Evolutionary conservation across 2,329 filamentous ascomycete species (phyloP), one percentile per base, ranked within the genome.

Genomic region (Dothiorella sarmentorum): DNA sequence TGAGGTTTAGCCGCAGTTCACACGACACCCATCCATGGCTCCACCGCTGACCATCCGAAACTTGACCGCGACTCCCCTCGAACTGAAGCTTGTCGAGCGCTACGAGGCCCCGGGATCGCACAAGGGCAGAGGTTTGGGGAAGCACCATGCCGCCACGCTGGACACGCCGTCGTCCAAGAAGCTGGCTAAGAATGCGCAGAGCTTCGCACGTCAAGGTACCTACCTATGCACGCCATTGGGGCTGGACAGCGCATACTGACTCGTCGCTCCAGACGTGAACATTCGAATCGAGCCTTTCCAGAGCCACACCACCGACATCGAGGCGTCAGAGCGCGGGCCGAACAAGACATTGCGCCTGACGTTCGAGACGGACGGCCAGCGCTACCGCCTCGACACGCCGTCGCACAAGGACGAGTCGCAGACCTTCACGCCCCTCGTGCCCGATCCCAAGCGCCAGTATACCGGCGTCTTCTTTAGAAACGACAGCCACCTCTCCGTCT

Each of bases 341-440:
- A 82, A 81, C 53, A 88, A 93, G 67, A 80, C 88, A 11, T 68
- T 95, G 47, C 87, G 90, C 31, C 77, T 97, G 59, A 89, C 85
- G 1, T 87, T 97, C 67, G 82, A 88, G 65, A 81, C 81, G 64
- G 80, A 83, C 56, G 78, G 78, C 10, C 82, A 87, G 63, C 77
- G 77, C 60, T 92, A 95, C 73, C 84, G 87, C 64, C 82, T 91
- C 63, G 88, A 93, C 68, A 81, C 85, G 18, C 88, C 89, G 0
- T 86, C 86, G 29, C 73, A 75, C 0, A 73, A 73, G 49, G 69
- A 71, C 43, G 66, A 69, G 1, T 73, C 73, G 9, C 71, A 71
- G 37, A 62, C 64, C 13, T 70, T 78, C 29, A 71, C 67, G 3
- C 71, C 76, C 0, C 63, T 79, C 11, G 69, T 67, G 1, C 69